Evolutionary conservation across 257 asterid genomes (phyloP), one percentile per base, ranked within the genome.

Genomic region (Buddleja alternifolia): DNA sequence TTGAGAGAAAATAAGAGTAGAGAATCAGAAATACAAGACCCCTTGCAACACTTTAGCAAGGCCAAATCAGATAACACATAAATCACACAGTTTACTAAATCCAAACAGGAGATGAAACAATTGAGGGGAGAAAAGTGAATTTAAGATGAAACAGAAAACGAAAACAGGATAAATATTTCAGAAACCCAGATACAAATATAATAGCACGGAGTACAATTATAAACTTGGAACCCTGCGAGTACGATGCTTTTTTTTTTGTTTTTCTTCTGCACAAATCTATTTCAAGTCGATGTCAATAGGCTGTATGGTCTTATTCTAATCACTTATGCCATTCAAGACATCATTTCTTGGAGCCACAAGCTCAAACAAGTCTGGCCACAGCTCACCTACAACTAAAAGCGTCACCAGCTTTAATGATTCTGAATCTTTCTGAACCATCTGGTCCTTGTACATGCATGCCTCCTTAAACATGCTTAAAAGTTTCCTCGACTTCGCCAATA

Each of bases 21-120:
- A 60, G 73, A 44, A 58, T 65, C 19, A 52, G n/a, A 73, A 45
- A 44, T 17, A 14, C 70, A 16, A 73, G 34, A 42, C 25, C 60
- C 73, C 15, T 58, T 21, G 67, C 50, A 25, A 65, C n/a, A 17
- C 42, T 50, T 39, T 60, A 16, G 21, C 37, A 20, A 50, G 55
- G 24, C 39, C 63, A 44, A 46, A 58, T 45, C 60, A 71, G 50
- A 37, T 15, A 57, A 39, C 63, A 24, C 60, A 29, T 29, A 78
- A 50, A 63, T 50, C 51, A 73, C 34, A 53, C 42, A 32, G 14
- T 41, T 25, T 46, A 52, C 62, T 15, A 8, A 52, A 23, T 44
- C 60, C 37, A 48, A 61, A 15, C 23, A 37, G 37, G 12, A 59
- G 11, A 58, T 10, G 66, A 64, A 60, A 23, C n/a, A 61, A 67